A percentile compares a stretch with the other conserved stretches of the same genome.
Conservation (phyloP, 495 filamentous ascomycete species). For the Penicillium argentinense region DNA sequence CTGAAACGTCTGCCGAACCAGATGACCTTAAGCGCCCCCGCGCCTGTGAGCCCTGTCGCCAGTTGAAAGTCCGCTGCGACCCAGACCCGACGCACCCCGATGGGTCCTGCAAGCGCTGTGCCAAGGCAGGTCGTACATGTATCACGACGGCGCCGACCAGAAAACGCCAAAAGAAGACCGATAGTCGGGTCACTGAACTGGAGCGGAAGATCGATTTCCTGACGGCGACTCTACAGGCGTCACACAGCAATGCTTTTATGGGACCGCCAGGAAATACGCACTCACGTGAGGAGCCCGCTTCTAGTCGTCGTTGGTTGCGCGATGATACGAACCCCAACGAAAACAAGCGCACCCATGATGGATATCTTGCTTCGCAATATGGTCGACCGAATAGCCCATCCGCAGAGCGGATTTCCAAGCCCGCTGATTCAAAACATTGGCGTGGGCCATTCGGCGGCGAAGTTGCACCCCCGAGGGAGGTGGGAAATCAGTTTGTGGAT, state of each 20-base stretch:
- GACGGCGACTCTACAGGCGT: conserved; percentile 70
- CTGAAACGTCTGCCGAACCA: conserved; percentile 21
- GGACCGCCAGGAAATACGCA: background rate
- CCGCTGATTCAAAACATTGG: conserved; percentile 13
- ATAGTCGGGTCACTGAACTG: conserved; percentile 86
- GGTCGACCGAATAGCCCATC: conserved; percentile 23
- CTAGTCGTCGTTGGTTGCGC: conserved; percentile 14
- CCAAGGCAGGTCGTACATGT: conserved; percentile 77
- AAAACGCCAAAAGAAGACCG: conserved; percentile 92
- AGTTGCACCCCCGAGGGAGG: conserved; percentile 12
- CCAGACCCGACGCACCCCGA: conserved; percentile 53
- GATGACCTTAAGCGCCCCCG: conserved; percentile 69
- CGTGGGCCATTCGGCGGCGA: conserved; percentile 13
- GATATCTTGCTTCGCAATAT: conserved; percentile 19
- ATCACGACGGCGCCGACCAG: conserved; percentile 78
- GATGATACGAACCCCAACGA: conserved; percentile 13
- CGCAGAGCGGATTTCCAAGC: conserved; percentile 21
- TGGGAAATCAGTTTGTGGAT: conserved; percentile 51
- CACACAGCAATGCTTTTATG: conserved; percentile 15
- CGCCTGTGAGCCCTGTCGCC: conserved; percentile 91
- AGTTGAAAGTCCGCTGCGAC: conserved; percentile 89
- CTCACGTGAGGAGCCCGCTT: conserved; percentile 9
- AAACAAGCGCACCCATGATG: conserved; percentile 26
- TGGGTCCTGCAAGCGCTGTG: conserved; percentile 80
- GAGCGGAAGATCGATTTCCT: conserved; percentile 93